Percentiles rank a stretch among this genome's conserved stretches.
Evolutionary conservation across 495 filamentous ascomycete species (phyloP).

Genomic region (Aspergillus nanangensis): DNA sequence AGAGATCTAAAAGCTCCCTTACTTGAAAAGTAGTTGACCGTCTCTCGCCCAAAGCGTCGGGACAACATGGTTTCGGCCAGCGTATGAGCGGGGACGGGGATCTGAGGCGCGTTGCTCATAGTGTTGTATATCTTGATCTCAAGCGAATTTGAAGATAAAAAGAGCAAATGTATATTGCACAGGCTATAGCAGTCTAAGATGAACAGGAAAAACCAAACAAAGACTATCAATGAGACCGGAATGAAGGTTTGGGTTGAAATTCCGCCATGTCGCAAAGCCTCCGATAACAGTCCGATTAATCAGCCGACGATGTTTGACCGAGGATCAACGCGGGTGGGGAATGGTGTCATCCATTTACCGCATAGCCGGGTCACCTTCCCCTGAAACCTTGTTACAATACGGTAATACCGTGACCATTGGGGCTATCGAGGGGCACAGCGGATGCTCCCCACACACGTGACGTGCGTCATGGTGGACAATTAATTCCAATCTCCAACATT

Average conservation of each 20-base stretch:
- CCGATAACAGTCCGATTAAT: constrained; percentile 17
- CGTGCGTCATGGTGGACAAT: constrained; percentile 16
- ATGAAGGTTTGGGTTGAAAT: too few species aligned
- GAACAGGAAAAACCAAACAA: too few species aligned
- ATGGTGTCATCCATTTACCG: neutral
- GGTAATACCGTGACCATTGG: constrained; percentile 7
- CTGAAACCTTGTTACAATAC: too few species aligned
- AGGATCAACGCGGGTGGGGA: neutral
- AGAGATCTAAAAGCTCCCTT: constrained; percentile 10
- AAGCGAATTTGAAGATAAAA: too few species aligned
- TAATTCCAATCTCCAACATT: too few species aligned
- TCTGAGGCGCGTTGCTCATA: constrained; percentile 30
- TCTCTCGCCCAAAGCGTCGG: constrained; percentile 83
- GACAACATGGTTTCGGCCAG: constrained; percentile 80
- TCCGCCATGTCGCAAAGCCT: too few species aligned
- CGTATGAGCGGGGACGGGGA: constrained; percentile 54
- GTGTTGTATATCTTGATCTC: too few species aligned
- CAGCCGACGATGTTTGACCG: constrained; percentile 12
- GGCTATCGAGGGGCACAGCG: constrained; percentile 24
- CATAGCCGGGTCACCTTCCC: too few species aligned
- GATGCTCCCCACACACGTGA: constrained; percentile 40
- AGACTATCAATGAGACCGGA: too few species aligned
- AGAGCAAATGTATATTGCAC: neutral
- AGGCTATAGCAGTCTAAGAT: neutral
- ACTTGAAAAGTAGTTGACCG: constrained; percentile 94